phyloP scores from a whole-genome alignment of 2,329 filamentous ascomycete species.

The Daldinia sp. region DNA sequence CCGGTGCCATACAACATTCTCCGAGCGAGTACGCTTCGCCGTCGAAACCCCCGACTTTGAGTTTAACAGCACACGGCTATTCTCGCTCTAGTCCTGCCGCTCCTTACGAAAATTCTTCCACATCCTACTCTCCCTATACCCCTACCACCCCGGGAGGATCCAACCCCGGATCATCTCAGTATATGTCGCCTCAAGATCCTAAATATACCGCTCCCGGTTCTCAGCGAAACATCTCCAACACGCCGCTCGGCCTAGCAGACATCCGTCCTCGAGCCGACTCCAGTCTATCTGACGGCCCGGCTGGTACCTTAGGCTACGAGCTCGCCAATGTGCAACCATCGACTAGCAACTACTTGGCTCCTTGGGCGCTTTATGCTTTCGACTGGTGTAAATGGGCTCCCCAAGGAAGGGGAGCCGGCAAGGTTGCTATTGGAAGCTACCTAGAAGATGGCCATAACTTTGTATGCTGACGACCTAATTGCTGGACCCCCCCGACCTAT shows the following conservation, averaged over 20 bases:
- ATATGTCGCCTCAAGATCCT: constrained; percentile 68
- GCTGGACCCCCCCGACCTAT: neutral
- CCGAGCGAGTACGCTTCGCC: constrained; percentile 60
- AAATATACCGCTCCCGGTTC: constrained; percentile 69
- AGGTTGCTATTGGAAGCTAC: constrained; percentile 95
- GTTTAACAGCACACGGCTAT: constrained; percentile 73
- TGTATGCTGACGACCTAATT: constrained; percentile 63
- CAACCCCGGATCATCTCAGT: constrained; percentile 68
- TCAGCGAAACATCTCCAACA: constrained; percentile 79
- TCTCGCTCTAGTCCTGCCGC: constrained; percentile 85
- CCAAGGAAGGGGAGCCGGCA: constrained; percentile 83
- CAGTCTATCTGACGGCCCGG: constrained; percentile 77
- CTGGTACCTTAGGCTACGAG: constrained; percentile 74
- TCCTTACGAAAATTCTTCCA: constrained; percentile 65
- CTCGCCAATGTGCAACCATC: constrained; percentile 72
- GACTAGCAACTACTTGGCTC: constrained; percentile 93
- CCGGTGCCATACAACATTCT: constrained; percentile 56
- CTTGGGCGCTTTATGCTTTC: constrained; percentile 95
- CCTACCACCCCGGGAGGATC: constrained; percentile 73
- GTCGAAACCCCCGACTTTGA: constrained; percentile 74
- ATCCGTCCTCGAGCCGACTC: constrained; percentile 90
- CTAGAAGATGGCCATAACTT: constrained; percentile 98
- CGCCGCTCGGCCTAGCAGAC: constrained; percentile 89
- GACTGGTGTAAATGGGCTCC: constrained; percentile 99
- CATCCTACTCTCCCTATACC: constrained; percentile 68